Evolutionary conservation across 768 basidiomycete genomes (phyloP), one percentile per base, ranked within the genome.

Genomic region (Phallus indusiatus): DNA sequence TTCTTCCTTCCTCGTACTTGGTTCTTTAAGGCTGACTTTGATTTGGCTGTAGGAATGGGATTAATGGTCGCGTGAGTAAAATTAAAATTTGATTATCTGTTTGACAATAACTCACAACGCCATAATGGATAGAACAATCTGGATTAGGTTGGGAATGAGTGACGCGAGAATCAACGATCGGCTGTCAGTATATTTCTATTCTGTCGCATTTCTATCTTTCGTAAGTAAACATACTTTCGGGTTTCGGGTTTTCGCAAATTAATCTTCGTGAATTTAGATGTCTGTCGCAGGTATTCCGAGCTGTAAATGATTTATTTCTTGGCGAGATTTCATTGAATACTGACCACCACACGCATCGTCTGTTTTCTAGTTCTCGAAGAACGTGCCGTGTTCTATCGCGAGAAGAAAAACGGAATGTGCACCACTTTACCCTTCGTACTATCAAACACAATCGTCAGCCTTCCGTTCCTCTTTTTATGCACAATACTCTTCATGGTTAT

Each of bases 221-320:
- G 50, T 51, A 51, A 51, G 50, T 20, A 61, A 53, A 55, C 1
- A 64, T 66, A 58, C 9, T 42, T 58, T 66, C 12, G 58, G 59
- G 2, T 66, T 66, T 60, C 35, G 17, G 16, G n/a, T n/a, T 16
- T 42, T 42, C 28, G 28, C n/a, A n/a, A 33, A 35, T 17, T 16
- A 34, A 17, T 22, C 28, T 33, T 6, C 28, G 8, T 48, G 21
- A n/a, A n/a, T 48, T n/a, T 51, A 51, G 50, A 82, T 82, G 80
- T 76, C 76, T 14, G 82, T 84, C 3, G 81, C 81, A 21, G 82
- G 82, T 18, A 82, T 84, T 46, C 83, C 81, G 0, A 66, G 76
- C 24, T 82, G 80, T 33, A 16, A 22, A 12, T 22, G 12, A 14
- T 16, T 18, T 6, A 16, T 34, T 51, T 51, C 50, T 16, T 3